phyloP scores from a whole-genome alignment of 1,284 basidiomycete species.

The Xerocomus minutiporus region DNA sequence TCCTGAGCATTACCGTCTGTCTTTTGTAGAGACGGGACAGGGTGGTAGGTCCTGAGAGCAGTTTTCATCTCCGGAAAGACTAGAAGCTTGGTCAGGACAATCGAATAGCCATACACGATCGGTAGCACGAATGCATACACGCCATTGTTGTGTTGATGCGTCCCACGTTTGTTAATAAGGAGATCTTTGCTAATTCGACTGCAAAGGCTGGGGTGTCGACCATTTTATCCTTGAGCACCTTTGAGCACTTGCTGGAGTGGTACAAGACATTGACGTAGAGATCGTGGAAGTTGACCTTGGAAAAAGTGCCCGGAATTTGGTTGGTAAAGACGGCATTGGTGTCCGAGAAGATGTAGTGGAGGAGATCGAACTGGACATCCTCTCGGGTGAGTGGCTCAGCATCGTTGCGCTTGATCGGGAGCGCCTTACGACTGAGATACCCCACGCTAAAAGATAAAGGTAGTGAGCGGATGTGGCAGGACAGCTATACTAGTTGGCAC shows the following conservation, averaged over 20 bases:
- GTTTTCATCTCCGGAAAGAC: slow-evolving; percentile 69
- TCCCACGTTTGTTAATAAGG: slow-evolving; percentile 86
- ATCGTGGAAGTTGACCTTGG: slow-evolving; percentile 73
- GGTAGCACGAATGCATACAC: slow-evolving; percentile 44
- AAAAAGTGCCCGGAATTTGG: slow-evolving; percentile 41
- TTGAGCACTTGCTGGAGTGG: slow-evolving; percentile 79
- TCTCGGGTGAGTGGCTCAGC: slow-evolving; percentile 73
- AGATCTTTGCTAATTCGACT: slow-evolving; percentile 79
- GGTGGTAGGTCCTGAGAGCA: slow-evolving; percentile 65
- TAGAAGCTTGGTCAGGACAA: slow-evolving; percentile 24
- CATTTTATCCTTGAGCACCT: slow-evolving; percentile 84
- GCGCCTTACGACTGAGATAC: slow-evolving; percentile 64
- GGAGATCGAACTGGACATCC: slow-evolving; percentile 84
- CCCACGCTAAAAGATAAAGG: slow-evolving; percentile 44
- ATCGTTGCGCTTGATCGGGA: slow-evolving; percentile 75
- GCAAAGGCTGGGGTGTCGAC: slow-evolving; percentile 74
- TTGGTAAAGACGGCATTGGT: slow-evolving; percentile 67
- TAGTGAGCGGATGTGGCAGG: slow-evolving; percentile 17
- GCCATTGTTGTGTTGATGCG: slow-evolving; percentile 93
- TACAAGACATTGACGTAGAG: slow-evolving; percentile 80
- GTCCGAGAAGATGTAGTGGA: slow-evolving; percentile 75
- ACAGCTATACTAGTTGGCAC: slow-evolving; percentile 10
- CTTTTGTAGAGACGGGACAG: slow-evolving; percentile 64
- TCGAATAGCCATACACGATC: slow-evolving; percentile 13
- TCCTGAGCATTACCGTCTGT: slow-evolving; percentile 65